Percentiles rank a stretch among this genome's conserved stretches.
Conservation (phyloP, 768 basidiomycete genomes). For the Rubroboletus pulcherrimus region DNA sequence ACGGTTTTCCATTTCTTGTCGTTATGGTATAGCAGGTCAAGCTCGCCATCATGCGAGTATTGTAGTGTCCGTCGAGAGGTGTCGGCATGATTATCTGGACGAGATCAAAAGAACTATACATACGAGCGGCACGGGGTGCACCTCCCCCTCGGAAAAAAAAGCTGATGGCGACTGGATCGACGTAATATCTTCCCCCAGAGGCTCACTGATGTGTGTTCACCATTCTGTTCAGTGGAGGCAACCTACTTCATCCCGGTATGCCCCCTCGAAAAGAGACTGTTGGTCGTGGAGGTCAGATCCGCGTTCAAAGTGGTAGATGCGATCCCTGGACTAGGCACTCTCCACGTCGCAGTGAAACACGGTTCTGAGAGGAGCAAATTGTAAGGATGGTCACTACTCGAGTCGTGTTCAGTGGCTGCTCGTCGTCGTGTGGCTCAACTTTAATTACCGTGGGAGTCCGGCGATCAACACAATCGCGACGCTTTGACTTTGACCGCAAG, state of each 20-base stretch:
- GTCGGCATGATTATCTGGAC: background rate
- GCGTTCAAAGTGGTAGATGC: background rate
- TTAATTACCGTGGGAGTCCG: background rate
- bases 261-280: background rate
- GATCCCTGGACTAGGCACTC: too few relatives aligned
- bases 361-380: too few relatives aligned
- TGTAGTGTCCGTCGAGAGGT: background rate
- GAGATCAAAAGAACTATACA: background rate
- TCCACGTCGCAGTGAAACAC: too few relatives aligned
- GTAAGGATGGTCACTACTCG: too few relatives aligned
- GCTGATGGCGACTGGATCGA: background rate
- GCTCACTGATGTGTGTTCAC: background rate
- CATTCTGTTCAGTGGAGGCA: background rate
- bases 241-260: background rate
- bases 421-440: too few relatives aligned
- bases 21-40: background rate
- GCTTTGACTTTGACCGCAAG: background rate
- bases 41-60: too few relatives aligned
- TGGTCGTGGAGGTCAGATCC: background rate
- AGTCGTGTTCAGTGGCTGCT: too few relatives aligned
- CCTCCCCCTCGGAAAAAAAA: background rate
- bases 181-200: too few relatives aligned
- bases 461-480: background rate
- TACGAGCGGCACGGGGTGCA: background rate
- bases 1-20: background rate